Base-by-base conservation (phyloP, 2,329 filamentous ascomycete species). In the Verticillium longisporum region DNA sequence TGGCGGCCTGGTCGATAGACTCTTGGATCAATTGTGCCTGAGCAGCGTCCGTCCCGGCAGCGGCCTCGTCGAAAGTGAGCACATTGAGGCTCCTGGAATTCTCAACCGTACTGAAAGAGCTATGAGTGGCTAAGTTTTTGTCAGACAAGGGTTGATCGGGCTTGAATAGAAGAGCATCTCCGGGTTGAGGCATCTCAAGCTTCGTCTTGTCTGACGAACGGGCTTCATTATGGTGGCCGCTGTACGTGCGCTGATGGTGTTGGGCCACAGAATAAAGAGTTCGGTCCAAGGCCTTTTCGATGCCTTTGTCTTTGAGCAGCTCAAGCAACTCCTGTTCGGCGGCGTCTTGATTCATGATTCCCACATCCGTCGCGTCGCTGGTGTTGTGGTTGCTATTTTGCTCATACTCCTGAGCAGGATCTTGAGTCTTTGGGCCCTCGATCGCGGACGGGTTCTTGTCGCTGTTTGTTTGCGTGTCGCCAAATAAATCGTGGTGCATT, bases 401-500 rank as follows among this genome's bases (percentile, higher is more conserved):
- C 18, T 50, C n/a, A 21, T 1, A 6, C 18, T 4, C n/a, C 11
- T 26, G n/a, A 10, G 21, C 18, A 11, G n/a, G 18, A 33, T 34
- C 54, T 13, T 55, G 26, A 14, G 1, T 4, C 26, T 34, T 15
- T 55, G 54, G 18, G 33, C 31, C 54, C 13, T 33, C 11, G 4
- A 6, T 55, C 57, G 11, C 9, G 18, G 6, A 33, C 10, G 26
- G 26, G 26, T 26, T 26, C 26, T 26, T 26, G 1, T 26, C 26
- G 26, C 26, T 26, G 26, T 4, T 26, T 26, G 26, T 26, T 3
- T 26, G 26, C 32, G 62, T 59, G 11, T 65, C 64, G 2, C 55
- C 64, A 26, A 65, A 65, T 0, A 65, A 41, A 1, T 64, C 62
- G 31, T 58, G 26, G n/a, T 50, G 62, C 11, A 50, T 45, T 15